Evolutionary conservation across 2,329 filamentous ascomycete genomes (phyloP), one percentile per base, ranked within the genome.

Genomic region (Incumbomyces delicatus): DNA sequence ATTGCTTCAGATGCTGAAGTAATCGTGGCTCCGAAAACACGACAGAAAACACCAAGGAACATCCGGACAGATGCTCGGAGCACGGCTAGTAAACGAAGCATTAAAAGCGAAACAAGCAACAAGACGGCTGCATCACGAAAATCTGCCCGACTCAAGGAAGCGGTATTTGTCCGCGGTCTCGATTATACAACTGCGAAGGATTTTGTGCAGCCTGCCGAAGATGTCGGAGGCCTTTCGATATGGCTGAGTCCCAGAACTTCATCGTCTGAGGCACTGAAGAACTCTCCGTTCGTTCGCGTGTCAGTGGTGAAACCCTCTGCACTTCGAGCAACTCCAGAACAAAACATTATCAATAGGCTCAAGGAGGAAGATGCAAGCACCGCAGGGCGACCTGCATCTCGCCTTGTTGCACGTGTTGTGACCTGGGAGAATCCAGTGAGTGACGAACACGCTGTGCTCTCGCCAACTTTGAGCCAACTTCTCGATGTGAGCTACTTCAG

Each of bases 1-100:
- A 86, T 98, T 42, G 85, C 87, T 0, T 85, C 89, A 0, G 88
- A 96, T 61, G 90, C 90, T 17, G 92, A 98, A 66, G 89, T 98
- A 41, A 94, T 96, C 54, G 92, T 98, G 50, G 92, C 92, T 2
- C 92, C 92, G 1, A 98, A 98, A 68, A 84, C 83, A 20, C 78
- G 90, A 46, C 75, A 84, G 35, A 88, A 86, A 62, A 69, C 75
- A 30, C 71, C 79, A 2, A 77, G 81, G 47, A 75, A 68, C 49
- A 66, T 69, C 27, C 77, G 72, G n/a, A 78, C 80, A 32, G 87
- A 94, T 56, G 87, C 77, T 60, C 76, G 83, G 49, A 95, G 89
- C 61, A 83, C 89, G 7, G 83, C 83, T 2, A 87, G 87, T 37
- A 81, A 83, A 55, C 87, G 82, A 58, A 90, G 86, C 60, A 76